Evolutionary conservation across 495 filamentous ascomycete genomes (phyloP), one percentile per base, ranked within the genome.

Genomic region (Aspergillus sclerotioniger): DNA sequence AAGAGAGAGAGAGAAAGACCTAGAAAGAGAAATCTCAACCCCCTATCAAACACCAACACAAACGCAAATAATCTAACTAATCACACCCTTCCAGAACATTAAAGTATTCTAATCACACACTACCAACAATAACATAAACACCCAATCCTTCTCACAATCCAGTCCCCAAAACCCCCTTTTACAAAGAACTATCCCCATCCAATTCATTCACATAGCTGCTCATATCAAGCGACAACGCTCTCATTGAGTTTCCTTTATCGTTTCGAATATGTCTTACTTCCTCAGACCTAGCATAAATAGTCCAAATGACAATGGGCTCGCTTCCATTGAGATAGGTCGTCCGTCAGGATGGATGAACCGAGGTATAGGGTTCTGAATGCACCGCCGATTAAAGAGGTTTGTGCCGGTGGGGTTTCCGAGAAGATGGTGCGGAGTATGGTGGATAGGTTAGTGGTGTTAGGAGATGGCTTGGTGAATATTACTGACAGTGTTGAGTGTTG

Each of bases 241-340:
- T 63, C 76, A 80, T 71, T 2, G 71, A 71, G 80, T 76, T 67
- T 82, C 83, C 35, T 76, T 76, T 69, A 54, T 77, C 76, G 21
- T 72, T 57, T 56, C 73, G 75, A 53, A 74, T 69, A 9, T 63
- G 66, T 39, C 74, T 59, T 68, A 0, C 74, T 68, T 20, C 74
- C 71, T 37, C 75, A 66, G 9, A 17, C 3, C 20, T 46, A 29
- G 3, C 76, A 80, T 6, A 68, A 57, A 0, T 73, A 63, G 8
- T 69, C 65, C 8, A 77, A 68, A n/a, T 70, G 63, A 37, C 69
- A 60, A 41, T 15, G 37, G n/a, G 13, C 13, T 41, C 37, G n/a
- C n/a, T n/a, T 6, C 8, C n/a, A 59, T 78, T 66, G 28, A 78
- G 57, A 47, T 77, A 75, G 9, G 69, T 64, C 10, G 58, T 67